Percentiles rank a stretch among this genome's conserved stretches.
Evolutionary conservation across 2,329 filamentous ascomycete genomes (phyloP).

Genomic region (Bipolaris sorokiniana): DNA sequence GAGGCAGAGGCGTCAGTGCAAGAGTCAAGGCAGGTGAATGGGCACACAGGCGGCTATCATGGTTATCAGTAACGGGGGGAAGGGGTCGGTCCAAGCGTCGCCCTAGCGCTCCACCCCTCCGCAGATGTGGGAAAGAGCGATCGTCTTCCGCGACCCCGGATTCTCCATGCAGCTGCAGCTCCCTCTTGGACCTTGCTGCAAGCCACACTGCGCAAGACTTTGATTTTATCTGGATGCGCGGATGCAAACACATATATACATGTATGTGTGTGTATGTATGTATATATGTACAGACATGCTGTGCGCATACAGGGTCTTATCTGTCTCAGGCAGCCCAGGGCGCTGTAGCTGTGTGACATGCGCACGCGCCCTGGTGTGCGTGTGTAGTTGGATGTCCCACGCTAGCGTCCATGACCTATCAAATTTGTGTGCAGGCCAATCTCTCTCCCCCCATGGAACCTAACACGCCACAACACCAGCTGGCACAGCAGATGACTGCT

Average conservation of each 20-base stretch:
- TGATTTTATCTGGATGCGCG: background rate
- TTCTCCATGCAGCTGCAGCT: constrained; percentile 13
- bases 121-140: constrained; percentile 20
- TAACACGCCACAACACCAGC: constrained; percentile 47
- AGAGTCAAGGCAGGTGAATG: constrained; percentile 6
- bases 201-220: background rate
- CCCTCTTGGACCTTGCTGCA: background rate
- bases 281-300: background rate
- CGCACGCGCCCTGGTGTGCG: constrained; percentile 12
- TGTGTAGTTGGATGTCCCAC: constrained; percentile 9
- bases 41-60: constrained; percentile 5
- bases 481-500: constrained; percentile 46
- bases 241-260: background rate
- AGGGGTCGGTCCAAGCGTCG: constrained; percentile 29
- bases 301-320: background rate
- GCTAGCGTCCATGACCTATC: constrained; percentile 26
- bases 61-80: constrained; percentile 24
- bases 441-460: constrained; percentile 39
- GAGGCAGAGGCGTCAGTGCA: constrained; percentile 7
- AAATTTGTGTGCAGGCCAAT: constrained; percentile 18
- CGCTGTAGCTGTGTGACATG: constrained; percentile 8
- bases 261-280: background rate
- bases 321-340: background rate
- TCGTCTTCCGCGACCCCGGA: constrained; percentile 19
- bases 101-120: constrained; percentile 28